Evolutionary conservation across 345 rosid species (phyloP).

Genomic region (Brassica juncea): DNA sequence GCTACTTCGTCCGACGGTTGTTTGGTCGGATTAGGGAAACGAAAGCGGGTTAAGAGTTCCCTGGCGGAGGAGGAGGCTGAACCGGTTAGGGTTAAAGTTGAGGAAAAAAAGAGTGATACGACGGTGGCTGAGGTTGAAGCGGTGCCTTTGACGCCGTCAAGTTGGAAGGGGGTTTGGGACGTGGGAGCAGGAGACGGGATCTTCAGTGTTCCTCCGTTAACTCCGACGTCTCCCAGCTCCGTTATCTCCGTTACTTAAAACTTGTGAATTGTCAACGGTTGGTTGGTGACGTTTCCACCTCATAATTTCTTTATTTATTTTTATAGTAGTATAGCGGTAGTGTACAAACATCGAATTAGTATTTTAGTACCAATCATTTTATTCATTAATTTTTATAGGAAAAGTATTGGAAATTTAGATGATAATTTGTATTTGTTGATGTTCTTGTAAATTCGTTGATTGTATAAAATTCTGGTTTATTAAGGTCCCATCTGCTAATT

Average conservation of each 20-base stretch:
- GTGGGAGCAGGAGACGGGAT: slow-evolving; percentile 65
- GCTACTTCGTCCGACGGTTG: slow-evolving; percentile 14
- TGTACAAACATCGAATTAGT: slow-evolving; percentile 35
- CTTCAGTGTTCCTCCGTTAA: slow-evolving; percentile 75
- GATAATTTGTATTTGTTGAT: background rate
- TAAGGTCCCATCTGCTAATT: background rate
- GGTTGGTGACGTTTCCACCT: slow-evolving; percentile 36
- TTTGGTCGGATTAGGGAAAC: slow-evolving; percentile 29
- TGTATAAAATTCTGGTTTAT: background rate
- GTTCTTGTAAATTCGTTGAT: slow-evolving; percentile 22
- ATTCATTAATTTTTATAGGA: slow-evolving; percentile 3
- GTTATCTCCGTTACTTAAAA: slow-evolving; percentile 37
- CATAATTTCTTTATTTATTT: slow-evolving; percentile 13
- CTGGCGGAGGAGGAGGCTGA: background rate
- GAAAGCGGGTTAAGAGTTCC: slow-evolving; percentile 21
- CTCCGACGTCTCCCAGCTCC: slow-evolving; percentile 76
- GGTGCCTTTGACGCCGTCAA: slow-evolving; percentile 83
- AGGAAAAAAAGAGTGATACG: slow-evolving; percentile 42
- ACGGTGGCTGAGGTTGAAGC: slow-evolving; percentile 12
- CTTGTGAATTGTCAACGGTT: slow-evolving; percentile 29
- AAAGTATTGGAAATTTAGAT: slow-evolving; percentile 7
- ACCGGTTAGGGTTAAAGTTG: slow-evolving; percentile 41
- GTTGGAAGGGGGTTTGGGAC: slow-evolving; percentile 92
- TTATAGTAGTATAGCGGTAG: slow-evolving; percentile 6
- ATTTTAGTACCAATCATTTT: slow-evolving; percentile 33